Conservation (phyloP, 2,329 filamentous ascomycete genomes). For the Cercospora zeae-maydis region DNA sequence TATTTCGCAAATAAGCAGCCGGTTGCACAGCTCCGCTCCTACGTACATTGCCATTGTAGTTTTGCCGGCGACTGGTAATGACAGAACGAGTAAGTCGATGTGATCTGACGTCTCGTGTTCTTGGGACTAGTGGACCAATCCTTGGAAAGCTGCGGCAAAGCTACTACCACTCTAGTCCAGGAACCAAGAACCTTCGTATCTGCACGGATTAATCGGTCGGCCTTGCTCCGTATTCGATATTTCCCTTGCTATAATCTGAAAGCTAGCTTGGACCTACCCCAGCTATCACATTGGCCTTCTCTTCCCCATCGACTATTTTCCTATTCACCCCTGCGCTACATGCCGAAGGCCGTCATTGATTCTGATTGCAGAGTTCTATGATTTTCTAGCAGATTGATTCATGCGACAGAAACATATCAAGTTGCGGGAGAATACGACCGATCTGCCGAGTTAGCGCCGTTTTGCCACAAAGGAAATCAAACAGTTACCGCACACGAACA, state of each 20-base stretch:
- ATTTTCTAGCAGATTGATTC: too few relatives aligned
- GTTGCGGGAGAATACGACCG: background rate
- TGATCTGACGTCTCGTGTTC: background rate
- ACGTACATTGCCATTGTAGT: background rate
- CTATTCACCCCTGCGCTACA: background rate
- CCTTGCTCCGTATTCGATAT: background rate
- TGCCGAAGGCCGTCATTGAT: background rate
- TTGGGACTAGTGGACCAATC: background rate
- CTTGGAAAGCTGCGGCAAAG: background rate
- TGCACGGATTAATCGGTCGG: background rate
- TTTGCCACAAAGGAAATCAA: background rate
- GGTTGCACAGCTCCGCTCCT: background rate
- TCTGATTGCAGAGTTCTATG: background rate
- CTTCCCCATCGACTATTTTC: background rate
- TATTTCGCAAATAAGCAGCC: background rate
- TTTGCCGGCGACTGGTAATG: background rate
- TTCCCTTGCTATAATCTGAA: background rate
- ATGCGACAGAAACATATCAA: too few relatives aligned
- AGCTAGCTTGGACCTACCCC: background rate
- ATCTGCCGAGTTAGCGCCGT: background rate
- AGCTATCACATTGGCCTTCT: background rate
- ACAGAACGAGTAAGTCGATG: background rate
- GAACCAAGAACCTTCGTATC: background rate
- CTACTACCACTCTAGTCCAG: background rate
- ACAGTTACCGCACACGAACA: too few relatives aligned